Evolutionary conservation across 768 basidiomycete species (phyloP), one percentile per base, ranked within the genome.

Genomic region (Pulveroboletus sp.): DNA sequence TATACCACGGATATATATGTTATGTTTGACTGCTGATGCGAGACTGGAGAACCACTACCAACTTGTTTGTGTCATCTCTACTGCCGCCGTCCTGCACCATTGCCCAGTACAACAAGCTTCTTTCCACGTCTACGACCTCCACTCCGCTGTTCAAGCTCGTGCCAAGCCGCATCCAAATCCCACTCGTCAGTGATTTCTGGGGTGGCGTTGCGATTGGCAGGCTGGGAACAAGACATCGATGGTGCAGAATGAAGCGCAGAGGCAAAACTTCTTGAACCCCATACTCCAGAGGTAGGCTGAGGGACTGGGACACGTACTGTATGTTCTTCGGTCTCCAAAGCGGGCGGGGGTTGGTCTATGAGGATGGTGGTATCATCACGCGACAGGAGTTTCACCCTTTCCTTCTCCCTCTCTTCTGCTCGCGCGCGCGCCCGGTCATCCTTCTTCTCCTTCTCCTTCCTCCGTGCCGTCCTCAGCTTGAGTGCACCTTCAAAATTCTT

Each of bases 401-500:
- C 90, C 46, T 74, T 66, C 59, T 87, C 89, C 55, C 73, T 75
- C 61, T 86, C 85, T 69, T 97, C 94, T 22, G 87, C 89, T 14
- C 81, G 75, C 2, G 72, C 72, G 43, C 84, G 83, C 3, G 94
- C 94, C 39, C 83, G 78, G 64, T 97, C 93, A 62, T 98, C 95
- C 63, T 85, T 90, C 64, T 79, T 76, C 43, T 76, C 83, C 71
- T 89, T 89, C 68, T 95, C 92, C 65, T 83, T 83, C 56, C 92
- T 76, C 55, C 86, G 78, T 10, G 78, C 64, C 1, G 83, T 76
- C 26, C 95, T 83, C 69, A 81, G 78, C 69, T 81, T 86, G 48
- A 99, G 73, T 26, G 89, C 80, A 2, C 79, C 80, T 61, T 93
- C 91, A 59, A 96, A 99, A 49, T 79, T 85, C 73, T 80, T 85